Evolutionary conservation across 495 filamentous ascomycete species (phyloP), one percentile per base, ranked within the genome.

Genomic region (Trichoderma gamsii): DNA sequence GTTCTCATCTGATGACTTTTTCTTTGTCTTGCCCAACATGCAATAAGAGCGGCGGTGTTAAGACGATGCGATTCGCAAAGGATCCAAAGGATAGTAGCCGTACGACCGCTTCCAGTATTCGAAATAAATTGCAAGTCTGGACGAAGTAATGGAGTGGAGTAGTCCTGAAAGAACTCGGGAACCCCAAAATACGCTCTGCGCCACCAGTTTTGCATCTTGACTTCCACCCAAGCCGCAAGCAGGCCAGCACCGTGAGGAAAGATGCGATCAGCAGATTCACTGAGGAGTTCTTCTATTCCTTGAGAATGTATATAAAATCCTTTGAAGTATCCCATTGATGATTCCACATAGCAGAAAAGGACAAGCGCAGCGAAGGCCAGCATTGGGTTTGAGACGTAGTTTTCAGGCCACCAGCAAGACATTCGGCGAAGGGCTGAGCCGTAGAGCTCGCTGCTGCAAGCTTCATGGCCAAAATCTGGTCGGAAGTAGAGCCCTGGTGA

Each of bases 51-150:
- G 16, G 64, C 63, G 12, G 67, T 69, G 65, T 75, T 77, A 6
- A 76, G 46, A 44, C 73, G 69, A 71, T 77, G 72, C 4, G 75
- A 76, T 68, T 76, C 75, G 41, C 75, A 77, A 66, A 77, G 68
- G 13, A 76, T 76, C 43, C 71, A 72, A 11, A 77, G n/a, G 21
- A 71, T 69, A 13, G n/a, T 27, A 29, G 72, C 71, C 6, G 43
- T 16, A 16, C 43, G 43, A 46, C 43, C 43, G 12, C 43, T 46
- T 16, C 18, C 12, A 3, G 43, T 46, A 11, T 46, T 46, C 43
- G 43, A 46, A 16, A 46, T 46, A 46, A 46, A 46, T 18, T 46
- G 43, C 12, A 46, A 4, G 1, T 46, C 43, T 46, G 43, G 43
- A 46, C 43, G 3, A 18, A 46, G 43, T 46, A 46, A 16, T 1